Base-by-base conservation (phyloP, 2,329 filamentous ascomycete species). In the Arthroderma uncinatum region DNA sequence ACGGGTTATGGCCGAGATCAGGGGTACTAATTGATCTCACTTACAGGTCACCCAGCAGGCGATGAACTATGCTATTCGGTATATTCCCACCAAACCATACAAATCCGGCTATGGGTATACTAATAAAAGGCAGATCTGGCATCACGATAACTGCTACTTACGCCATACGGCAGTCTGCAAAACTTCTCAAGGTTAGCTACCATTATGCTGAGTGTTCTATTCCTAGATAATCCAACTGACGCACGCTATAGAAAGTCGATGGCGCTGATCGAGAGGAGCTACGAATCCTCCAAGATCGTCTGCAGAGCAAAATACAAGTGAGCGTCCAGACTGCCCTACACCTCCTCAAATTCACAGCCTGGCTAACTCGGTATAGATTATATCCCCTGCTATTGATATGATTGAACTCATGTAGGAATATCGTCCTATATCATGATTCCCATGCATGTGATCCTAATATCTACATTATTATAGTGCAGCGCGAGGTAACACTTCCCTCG, bases 301-400 rank as follows among this genome's bases (percentile, higher is more conserved):
- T 97, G 2, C 82, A 95, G 64, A 84, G 81, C 70, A 97, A 95
- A 70, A 95, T 97, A 65, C 86, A 84, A 72, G 86, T 87, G 66
- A 61, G 75, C 70, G 21, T 21, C 53, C 40, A 14, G 9, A 4
- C 21, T 25, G 6, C 10, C 14, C 6, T 42, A 7, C 16, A 19
- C 2, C 16, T 14, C 25, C 23, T 30, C 23, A 12, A 2, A 1
- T n/a, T 30, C 28, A 30, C 25, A 16, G 25, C 28, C 57, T 60
- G 54, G 57, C 33, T 56, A 12, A 36, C 47, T 30, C 40, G 7
- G 33, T 10, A 39, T 34, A 89, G 83, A 89, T 95, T 62, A 84
- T 96, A 48, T 90, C 89, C 9, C 91, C 91, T 0, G 87, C 89
- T 8, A 92, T 95, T 66, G 89, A 95, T 68, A 84, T 95, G 77